Evolutionary conservation across 768 basidiomycete genomes (phyloP), one percentile per base, ranked within the genome.

Genomic region (Phaffia tasmanica): DNA sequence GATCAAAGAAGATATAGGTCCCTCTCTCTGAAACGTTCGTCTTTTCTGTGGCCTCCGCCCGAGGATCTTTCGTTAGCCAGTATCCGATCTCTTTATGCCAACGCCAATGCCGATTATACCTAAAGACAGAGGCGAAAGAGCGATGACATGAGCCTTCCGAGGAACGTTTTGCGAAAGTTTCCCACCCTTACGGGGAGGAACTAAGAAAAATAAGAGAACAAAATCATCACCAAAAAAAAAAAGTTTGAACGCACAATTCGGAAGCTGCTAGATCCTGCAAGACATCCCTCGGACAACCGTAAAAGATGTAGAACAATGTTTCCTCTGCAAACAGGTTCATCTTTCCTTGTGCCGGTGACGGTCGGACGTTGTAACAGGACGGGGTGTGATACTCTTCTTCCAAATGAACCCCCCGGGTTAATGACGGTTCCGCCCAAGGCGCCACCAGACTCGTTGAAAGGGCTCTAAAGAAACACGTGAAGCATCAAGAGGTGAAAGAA

Each of bases 291-390:
- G 93, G 90, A 77, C 84, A 86, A 65, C 89, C 85, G 79, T 97
- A 98, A 81, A 98, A 98, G 84, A 94, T 92, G 81, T 89, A 94
- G 78, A 98, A 95, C 30, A 98, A 79, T 19, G 93, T 95, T 78
- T 98, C 93, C 76, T 97, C 93, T 76, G 86, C 87, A 78, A 98
- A 94, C 62, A 72, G 72, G 46, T 69, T 68, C 57, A 77, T 71
- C 70, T 77, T 77, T 5, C 71, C 72, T 59, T 85, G 83, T 0
- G 82, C 81, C 21, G 85, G 87, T 56, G 90, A 85, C 46, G 93
- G 85, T 72, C 88, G 86, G 57, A 95, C 92, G 76, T 86, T 91
- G 69, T 98, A 98, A 78, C 92, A 95, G 32, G 83, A 79, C 50
- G 93, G 93, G 57, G 93, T 82, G 72, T 88, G 86, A 75, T 86